A percentile compares a stretch with the other conserved stretches of the same genome.
Conservation (phyloP, 2,329 filamentous ascomycete genomes). For the Alternaria rosae region DNA sequence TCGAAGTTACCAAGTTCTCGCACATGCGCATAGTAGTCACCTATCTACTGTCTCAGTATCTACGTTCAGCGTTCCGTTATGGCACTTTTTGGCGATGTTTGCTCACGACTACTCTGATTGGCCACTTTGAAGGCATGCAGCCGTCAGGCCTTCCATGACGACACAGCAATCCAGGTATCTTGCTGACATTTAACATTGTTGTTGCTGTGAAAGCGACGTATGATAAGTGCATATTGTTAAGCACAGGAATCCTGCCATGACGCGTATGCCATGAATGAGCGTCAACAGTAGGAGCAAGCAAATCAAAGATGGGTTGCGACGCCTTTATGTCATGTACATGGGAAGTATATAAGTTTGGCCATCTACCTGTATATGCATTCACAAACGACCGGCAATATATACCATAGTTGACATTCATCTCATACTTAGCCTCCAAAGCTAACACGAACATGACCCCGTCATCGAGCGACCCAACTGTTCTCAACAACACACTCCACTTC, state of each 20-base stretch:
- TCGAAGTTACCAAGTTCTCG: too few species aligned
- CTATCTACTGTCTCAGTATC: too few species aligned
- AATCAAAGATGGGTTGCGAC: not conserved
- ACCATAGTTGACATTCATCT: accelerated
- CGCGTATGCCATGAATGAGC: not conserved
- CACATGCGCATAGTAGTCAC: too few species aligned
- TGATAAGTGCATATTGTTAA: not conserved
- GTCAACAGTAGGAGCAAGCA: not conserved
- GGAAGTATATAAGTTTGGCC: not conserved
- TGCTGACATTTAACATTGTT: not conserved
- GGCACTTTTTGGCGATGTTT: too few species aligned
- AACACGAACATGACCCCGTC: not conserved
- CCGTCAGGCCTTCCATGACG: not conserved
- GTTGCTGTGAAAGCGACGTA: constrained; percentile 2
- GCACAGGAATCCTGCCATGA: not conserved
- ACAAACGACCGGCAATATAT: not conserved
- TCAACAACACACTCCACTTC: constrained; percentile 12
- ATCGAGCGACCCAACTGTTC: not conserved
- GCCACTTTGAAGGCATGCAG: not conserved
- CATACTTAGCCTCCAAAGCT: not conserved
- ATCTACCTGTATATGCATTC: not conserved
- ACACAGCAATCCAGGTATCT: not conserved
- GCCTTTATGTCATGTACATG: not conserved
- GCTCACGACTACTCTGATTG: not conserved
- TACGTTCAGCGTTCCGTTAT: too few species aligned